Percentiles rank a stretch among this genome's conserved stretches.
phyloP scores from a whole-genome alignment of 805 yeast genomes.

The Schwanniomyces occidentalis region DNA sequence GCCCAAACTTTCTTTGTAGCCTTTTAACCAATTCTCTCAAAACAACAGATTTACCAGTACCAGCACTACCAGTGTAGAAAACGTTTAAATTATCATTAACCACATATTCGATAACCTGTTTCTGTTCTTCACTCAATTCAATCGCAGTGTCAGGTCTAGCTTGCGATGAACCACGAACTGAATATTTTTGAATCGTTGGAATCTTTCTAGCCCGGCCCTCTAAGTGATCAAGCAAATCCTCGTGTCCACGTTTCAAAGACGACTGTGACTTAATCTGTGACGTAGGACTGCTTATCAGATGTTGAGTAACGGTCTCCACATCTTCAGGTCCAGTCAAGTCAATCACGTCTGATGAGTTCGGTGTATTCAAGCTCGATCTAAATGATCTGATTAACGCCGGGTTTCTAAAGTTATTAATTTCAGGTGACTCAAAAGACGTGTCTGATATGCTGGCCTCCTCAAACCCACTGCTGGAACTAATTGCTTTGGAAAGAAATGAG shows the following conservation, averaged over 20 bases:
- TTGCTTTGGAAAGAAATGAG: conserved; percentile 21
- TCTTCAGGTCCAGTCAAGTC: conserved; percentile 11
- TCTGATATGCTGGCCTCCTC: conserved; percentile 32
- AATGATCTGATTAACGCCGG: conserved; percentile 22
- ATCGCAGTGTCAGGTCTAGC: conserved; percentile 6
- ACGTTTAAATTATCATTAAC: conserved; percentile 53
- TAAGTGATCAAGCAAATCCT: conserved; percentile 18
- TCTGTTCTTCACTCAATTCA: conserved; percentile 42
- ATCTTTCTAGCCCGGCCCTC: conserved; percentile 23
- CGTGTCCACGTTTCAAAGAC: conserved; percentile 19
- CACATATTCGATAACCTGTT: conserved; percentile 49
- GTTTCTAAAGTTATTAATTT: conserved; percentile 36
- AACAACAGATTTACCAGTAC: conserved; percentile 82
- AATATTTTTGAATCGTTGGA: conserved; percentile 13
- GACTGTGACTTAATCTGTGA: background rate
- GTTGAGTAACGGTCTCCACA: conserved; percentile 4
- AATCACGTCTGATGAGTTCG: conserved; percentile 1
- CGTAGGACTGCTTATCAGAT: conserved; percentile 3
- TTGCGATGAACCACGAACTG: conserved; percentile 4
- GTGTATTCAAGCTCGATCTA: conserved; percentile 4
- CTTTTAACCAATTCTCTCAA: conserved; percentile 61
- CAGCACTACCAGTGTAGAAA: conserved; percentile 83
- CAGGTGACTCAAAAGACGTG: conserved; percentile 40
- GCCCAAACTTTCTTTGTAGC: conserved; percentile 44
- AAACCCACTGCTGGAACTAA: conserved; percentile 21